Percentiles rank a stretch among this genome's conserved stretches.
These are phyloP conservation scores for Paramecium bursaria DNA, from an alignment of 73 alveolate species.

Conservation along the genomic window DNA sequence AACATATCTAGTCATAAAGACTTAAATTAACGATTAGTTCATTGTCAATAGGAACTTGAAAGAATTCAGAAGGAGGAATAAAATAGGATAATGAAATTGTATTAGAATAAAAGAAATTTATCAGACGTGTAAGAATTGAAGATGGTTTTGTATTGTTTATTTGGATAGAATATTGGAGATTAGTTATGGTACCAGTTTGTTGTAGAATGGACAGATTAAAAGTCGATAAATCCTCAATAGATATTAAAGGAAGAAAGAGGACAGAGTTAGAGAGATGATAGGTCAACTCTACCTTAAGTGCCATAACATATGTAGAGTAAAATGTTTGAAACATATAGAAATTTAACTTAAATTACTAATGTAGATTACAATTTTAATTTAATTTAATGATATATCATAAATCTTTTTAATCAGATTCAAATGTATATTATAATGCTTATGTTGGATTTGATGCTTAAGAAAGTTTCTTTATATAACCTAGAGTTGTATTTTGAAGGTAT, in stretches of 20 bases:
- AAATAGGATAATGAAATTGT: neutral
- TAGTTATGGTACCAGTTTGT: conserved; percentile 32
- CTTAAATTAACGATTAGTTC: conserved; percentile 26
- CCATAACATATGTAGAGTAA: neutral
- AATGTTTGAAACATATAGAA: conserved; percentile 11
- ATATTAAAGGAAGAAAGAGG: neutral
- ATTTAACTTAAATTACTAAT: conserved; percentile 49
- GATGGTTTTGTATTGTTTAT: conserved; percentile 47
- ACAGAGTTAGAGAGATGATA: too few relatives aligned
- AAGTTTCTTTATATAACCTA: conserved; percentile 37
- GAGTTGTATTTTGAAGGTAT: conserved; percentile 36
- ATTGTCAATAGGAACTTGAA: conserved; percentile 26
- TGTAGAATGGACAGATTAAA: conserved; percentile 53
- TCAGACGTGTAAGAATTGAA: conserved; percentile 46
- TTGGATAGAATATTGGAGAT: conserved; percentile 55
- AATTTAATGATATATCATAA: conserved; percentile 4
- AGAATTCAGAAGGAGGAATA: conserved; percentile 3
- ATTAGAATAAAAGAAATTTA: conserved; percentile 27
- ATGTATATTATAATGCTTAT: conserved; percentile 39
- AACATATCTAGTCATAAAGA: neutral
- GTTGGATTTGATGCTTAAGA: conserved; percentile 26
- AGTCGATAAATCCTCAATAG: conserved; percentile 21
- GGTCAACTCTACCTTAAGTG: neutral
- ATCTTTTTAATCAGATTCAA: conserved; percentile 9
- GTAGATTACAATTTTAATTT: conserved; percentile 50